Conservation (phyloP, 345 rosid species). For the Dipteronia sinensis region DNA sequence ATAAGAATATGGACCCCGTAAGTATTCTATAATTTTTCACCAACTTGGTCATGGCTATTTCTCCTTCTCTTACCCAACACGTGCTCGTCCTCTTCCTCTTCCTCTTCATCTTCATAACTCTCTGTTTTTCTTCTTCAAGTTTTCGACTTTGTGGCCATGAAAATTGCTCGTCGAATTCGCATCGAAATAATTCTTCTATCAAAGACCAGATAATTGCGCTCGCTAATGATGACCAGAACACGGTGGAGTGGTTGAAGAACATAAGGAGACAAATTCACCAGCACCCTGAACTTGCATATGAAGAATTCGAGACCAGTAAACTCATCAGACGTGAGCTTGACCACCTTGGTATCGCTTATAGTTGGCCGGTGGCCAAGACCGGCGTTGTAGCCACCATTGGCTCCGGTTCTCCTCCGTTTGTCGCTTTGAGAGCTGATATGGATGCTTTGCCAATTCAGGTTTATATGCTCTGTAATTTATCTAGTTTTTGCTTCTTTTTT, state of each 20-base stretch:
- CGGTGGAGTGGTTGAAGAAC: conserved; percentile 47
- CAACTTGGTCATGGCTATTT: conserved; percentile 17
- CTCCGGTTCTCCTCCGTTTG: conserved; percentile 56
- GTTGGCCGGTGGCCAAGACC: conserved; percentile 60
- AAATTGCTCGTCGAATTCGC: not conserved
- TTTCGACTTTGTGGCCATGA: not conserved
- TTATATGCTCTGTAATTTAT: not conserved
- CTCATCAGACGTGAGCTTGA: conserved; percentile 55
- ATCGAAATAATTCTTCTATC: conserved; percentile 13
- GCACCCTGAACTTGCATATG: conserved; percentile 61
- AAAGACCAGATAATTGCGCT: conserved; percentile 31
- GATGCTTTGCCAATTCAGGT: conserved; percentile 79
- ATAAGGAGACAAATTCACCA: conserved; percentile 57
- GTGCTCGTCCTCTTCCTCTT: conserved; percentile 8
- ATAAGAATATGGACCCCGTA: not conserved
- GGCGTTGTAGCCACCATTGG: conserved; percentile 64
- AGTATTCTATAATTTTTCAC: not conserved
- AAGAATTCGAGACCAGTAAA: conserved; percentile 60
- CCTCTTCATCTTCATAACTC: not conserved
- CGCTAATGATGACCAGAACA: conserved; percentile 37
- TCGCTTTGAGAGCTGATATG: conserved; percentile 73
- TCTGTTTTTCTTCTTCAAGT: conserved; percentile 17
- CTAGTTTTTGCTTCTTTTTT: too few relatives aligned
- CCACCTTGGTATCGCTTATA: conserved; percentile 50
- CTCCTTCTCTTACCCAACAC: not conserved